A percentile compares a stretch with the other conserved stretches of the same genome.
Evolutionary conservation across 345 rosid genomes (phyloP).

Genomic region (Populus nigra): DNA sequence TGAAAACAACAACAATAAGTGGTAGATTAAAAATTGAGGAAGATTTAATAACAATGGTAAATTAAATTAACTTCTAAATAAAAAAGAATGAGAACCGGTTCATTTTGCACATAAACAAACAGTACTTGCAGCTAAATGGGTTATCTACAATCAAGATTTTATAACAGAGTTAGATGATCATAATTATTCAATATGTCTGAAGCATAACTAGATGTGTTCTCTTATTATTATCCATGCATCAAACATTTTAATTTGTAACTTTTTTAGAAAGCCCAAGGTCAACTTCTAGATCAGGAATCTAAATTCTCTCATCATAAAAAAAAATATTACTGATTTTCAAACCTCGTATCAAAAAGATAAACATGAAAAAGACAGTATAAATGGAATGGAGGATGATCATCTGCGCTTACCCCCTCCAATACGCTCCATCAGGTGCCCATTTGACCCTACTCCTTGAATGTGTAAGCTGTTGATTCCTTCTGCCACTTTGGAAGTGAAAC

Average conservation of each 20-base stretch:
- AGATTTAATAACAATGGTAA: neutral
- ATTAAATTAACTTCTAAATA: neutral
- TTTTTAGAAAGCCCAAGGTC: neutral
- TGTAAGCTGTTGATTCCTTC: slow-evolving; percentile 60
- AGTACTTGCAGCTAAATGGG: neutral
- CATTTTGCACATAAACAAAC: neutral
- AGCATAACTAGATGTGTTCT: neutral
- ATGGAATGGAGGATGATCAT: slow-evolving; percentile 12
- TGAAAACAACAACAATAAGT: neutral
- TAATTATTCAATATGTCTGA: neutral
- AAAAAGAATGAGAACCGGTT: neutral
- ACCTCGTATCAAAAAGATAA: neutral
- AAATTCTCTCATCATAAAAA: neutral
- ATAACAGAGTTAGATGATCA: neutral
- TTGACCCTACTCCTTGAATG: slow-evolving; percentile 45
- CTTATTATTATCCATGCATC: neutral
- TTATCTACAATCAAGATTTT: neutral
- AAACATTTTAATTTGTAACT: neutral
- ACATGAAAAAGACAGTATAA: neutral
- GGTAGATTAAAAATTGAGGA: neutral
- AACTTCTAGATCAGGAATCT: neutral
- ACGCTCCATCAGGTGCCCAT: slow-evolving; percentile 41
- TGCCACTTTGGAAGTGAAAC: slow-evolving; percentile 17
- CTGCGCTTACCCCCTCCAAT: slow-evolving; percentile 43
- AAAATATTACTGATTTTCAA: neutral